Conservation (phyloP, 1,284 basidiomycete species). For the Apiotrichum domesticum region DNA sequence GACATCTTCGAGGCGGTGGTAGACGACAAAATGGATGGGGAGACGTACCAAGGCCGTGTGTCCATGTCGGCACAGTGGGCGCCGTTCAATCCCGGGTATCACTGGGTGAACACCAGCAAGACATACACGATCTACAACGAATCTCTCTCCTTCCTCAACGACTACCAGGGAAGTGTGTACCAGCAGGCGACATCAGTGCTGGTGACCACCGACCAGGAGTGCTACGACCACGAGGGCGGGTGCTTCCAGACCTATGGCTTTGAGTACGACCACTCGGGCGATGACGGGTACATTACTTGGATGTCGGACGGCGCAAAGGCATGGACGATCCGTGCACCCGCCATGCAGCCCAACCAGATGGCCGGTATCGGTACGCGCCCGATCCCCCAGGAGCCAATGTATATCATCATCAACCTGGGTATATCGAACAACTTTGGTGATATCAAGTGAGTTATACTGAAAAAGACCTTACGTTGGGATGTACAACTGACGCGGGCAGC, state of each 20-base stretch:
- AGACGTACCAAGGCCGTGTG: slow-evolving; percentile 31
- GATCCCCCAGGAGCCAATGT: slow-evolving; percentile 77
- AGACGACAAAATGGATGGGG: slow-evolving; percentile 6
- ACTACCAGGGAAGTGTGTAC: slow-evolving; percentile 54
- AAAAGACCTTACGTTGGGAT: slow-evolving; percentile 32
- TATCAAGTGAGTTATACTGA: slow-evolving; percentile 55
- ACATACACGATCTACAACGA: slow-evolving; percentile 49
- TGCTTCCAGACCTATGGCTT: slow-evolving; percentile 58
- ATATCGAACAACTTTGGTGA: slow-evolving; percentile 70
- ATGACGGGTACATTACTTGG: slow-evolving; percentile 72
- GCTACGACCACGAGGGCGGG: slow-evolving; percentile 47
- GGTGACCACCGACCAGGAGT: slow-evolving; percentile 34
- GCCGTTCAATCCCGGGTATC: slow-evolving; percentile 42
- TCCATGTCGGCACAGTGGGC: slow-evolving; percentile 45
- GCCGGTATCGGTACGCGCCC: slow-evolving; percentile 67
- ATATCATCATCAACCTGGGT: slow-evolving; percentile 55
- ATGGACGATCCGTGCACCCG: slow-evolving; percentile 70
- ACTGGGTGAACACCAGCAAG: slow-evolving; percentile 39
- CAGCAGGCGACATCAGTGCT: slow-evolving; percentile 56
- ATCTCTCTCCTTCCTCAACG: slow-evolving; percentile 50
- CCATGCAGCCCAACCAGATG: slow-evolving; percentile 61
- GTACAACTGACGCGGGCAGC: slow-evolving; percentile 41
- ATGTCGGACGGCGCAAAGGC: slow-evolving; percentile 58
- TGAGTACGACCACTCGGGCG: slow-evolving; percentile 56
- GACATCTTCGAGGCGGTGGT: slow-evolving; percentile 68